Evolutionary conservation across 2,329 filamentous ascomycete species (phyloP), one percentile per base, ranked within the genome.

Genomic region (Ceratocystiopsis minuta): DNA sequence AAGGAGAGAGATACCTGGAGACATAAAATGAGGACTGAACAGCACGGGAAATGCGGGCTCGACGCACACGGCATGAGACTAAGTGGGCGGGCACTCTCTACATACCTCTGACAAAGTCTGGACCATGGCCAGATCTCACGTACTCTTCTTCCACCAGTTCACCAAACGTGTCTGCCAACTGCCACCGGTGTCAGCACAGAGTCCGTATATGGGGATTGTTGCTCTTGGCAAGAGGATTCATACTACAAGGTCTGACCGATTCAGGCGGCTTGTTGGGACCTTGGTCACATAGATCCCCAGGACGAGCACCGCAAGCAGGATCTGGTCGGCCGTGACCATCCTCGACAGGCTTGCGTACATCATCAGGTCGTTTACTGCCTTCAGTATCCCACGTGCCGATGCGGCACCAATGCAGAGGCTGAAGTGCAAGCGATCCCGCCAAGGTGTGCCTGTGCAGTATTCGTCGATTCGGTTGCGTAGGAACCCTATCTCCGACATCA

Each of bases 381-480:
- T 43, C 6, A 46, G 31, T 2, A 46, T 37, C 6, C 20, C 17
- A 1, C 44, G 39, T 3, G 44, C 44, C 5, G 44, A 39, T 4
- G 44, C 44, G 1, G 37, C 44, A 13, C 44, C 44, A 16, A 46
- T 44, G 20, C 44, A 46, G n/a, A 46, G 39, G 18, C 41, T 42
- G 9, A 44, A 46, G 15, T 46, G 44, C 24, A 46, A 39, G 3
- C 44, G 44, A 16, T 43, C 41, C 1, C 31, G 16, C 34, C 40
- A 36, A 0, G 42, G 44, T 14, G 44, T 44, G 34, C 36, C 44
- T 2, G 41, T 24, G 34, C 44, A 46, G 37, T 46, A 42, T 5
- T 41, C 37, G 32, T 44, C 36, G 37, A 46, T 46, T 3, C 44
- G 33, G 34, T 42, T 44, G 14, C 42, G 34, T 16, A 46, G 17